Percentiles rank a stretch among this genome's conserved stretches.
Conservation (phyloP, 495 filamentous ascomycete genomes). For the Amphirosellinia nigrospora region DNA sequence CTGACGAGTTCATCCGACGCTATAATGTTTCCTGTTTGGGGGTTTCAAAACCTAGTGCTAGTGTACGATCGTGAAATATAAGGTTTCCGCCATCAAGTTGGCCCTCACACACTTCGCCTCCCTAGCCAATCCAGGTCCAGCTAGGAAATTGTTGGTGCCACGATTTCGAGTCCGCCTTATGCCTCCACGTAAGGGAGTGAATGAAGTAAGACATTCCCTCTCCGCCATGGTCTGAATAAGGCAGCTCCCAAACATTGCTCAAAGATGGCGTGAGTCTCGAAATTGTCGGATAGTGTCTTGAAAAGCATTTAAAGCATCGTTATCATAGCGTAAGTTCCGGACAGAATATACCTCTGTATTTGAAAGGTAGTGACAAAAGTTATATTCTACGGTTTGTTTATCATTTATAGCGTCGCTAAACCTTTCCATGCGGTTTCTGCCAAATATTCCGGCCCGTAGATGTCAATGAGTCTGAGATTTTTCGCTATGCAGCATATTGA, state of each 20-base stretch:
- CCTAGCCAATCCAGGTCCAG: constrained; percentile 4
- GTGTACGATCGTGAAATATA: not conserved
- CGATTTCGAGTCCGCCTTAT: not conserved
- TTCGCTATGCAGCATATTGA: not conserved
- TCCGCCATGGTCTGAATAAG: not conserved
- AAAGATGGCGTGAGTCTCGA: not conserved
- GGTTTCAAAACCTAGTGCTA: not conserved
- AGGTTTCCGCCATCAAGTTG: not conserved
- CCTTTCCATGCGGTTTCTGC: not conserved
- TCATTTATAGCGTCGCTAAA: not conserved
- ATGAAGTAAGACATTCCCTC: not conserved
- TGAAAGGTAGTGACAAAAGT: not conserved
- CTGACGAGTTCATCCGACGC: not conserved
- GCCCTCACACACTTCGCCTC: not conserved
- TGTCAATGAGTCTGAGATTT: not conserved
- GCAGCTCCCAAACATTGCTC: not conserved
- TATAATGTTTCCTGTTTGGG: not conserved
- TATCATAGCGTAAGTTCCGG: constrained; percentile 31
- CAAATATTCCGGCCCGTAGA: not conserved
- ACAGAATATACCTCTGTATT: constrained; percentile 28
- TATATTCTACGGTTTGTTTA: not conserved
- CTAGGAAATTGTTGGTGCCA: not conserved
- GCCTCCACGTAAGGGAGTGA: not conserved
- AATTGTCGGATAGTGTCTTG: constrained; percentile 24
- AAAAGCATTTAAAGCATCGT: constrained; percentile 35